Percentiles rank a stretch among this genome's conserved stretches.
phyloP scores from a whole-genome alignment of 1,284 basidiomycete genomes.

The Schizophyllum commune region DNA sequence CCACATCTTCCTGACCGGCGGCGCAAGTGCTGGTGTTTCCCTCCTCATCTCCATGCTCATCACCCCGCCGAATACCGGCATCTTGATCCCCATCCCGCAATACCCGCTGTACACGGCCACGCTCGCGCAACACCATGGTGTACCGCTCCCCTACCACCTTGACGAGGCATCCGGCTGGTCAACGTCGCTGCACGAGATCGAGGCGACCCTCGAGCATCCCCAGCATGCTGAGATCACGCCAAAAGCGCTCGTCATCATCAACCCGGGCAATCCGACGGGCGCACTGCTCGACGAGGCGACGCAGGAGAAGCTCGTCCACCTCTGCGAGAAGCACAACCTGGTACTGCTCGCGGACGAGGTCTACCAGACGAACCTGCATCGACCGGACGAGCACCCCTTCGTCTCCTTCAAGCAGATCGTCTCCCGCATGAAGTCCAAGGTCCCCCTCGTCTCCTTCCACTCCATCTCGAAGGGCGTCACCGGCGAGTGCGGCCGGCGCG shows the following conservation, averaged over 20 bases:
- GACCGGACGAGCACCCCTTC: conserved; percentile 62
- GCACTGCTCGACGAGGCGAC: conserved; percentile 66
- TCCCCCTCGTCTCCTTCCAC: conserved; percentile 90
- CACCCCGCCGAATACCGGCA: conserved; percentile 56
- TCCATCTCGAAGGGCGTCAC: conserved; percentile 92
- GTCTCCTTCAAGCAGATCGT: conserved; percentile 89
- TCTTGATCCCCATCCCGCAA: conserved; percentile 96
- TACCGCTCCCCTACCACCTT: conserved; percentile 85
- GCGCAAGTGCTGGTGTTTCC: conserved; percentile 89
- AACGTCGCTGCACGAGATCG: conserved; percentile 70
- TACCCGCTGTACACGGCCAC: conserved; percentile 91
- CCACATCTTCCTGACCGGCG: conserved; percentile 81
- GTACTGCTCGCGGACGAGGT: conserved; percentile 93
- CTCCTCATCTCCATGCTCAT: conserved; percentile 78
- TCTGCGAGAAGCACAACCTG: conserved; percentile 82
- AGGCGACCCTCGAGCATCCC: conserved; percentile 62
- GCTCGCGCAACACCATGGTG: conserved; percentile 77
- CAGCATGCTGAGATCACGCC: conserved; percentile 55
- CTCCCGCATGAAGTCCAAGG: conserved; percentile 47
- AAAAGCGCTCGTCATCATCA: conserved; percentile 89
- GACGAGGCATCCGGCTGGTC: conserved; percentile 82
- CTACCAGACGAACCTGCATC: conserved; percentile 89
- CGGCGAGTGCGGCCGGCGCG: conserved; percentile 90
- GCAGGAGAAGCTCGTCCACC: conserved; percentile 66
- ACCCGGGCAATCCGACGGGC: conserved; percentile 95